phyloP scores from a whole-genome alignment of 163 green algal genomes.

The Volvox carteri region DNA sequence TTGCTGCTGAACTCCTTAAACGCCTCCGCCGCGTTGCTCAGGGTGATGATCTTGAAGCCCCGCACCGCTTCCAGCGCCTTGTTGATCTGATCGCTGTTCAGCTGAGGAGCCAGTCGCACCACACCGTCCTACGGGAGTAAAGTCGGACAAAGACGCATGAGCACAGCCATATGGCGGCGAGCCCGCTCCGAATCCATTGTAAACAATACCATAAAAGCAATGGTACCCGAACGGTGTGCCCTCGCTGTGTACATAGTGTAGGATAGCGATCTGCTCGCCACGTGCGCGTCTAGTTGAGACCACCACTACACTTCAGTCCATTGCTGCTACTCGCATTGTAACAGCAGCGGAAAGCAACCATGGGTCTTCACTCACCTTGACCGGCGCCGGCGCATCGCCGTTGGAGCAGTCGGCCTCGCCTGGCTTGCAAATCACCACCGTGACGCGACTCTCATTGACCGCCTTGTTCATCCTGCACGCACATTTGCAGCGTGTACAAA shows the following conservation, averaged over 20 bases:
- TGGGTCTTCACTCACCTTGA: slow-evolving; percentile 53
- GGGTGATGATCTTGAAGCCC: slow-evolving; percentile 29
- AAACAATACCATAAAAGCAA: no score
- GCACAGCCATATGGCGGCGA: no score
- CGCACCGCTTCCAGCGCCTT: slow-evolving; percentile 48
- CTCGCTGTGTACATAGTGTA: no score
- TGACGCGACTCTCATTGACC: slow-evolving; percentile 55
- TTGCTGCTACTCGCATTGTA: no score
- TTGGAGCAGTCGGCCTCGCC: slow-evolving; percentile 32
- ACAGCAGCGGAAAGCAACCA: no score
- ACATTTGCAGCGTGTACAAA: neutral
- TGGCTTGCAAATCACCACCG: slow-evolving; percentile 51
- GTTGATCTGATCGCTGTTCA: slow-evolving; percentile 37
- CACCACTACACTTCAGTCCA: no score
- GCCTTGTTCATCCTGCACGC: slow-evolving; percentile 37
- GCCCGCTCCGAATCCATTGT: no score
- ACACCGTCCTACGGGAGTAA: slow-evolving; percentile 42
- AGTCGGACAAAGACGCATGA: no score
- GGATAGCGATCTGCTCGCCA: no score
- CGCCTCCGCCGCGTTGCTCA: neutral
- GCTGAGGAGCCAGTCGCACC: slow-evolving; percentile 9
- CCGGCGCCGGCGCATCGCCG: slow-evolving; percentile 10
- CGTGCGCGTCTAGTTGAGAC: no score
- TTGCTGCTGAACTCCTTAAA: slow-evolving; percentile 24
- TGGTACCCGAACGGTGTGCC: no score